Conservation (phyloP, 805 yeast species). For the Yamadazyma nakazawae region DNA sequence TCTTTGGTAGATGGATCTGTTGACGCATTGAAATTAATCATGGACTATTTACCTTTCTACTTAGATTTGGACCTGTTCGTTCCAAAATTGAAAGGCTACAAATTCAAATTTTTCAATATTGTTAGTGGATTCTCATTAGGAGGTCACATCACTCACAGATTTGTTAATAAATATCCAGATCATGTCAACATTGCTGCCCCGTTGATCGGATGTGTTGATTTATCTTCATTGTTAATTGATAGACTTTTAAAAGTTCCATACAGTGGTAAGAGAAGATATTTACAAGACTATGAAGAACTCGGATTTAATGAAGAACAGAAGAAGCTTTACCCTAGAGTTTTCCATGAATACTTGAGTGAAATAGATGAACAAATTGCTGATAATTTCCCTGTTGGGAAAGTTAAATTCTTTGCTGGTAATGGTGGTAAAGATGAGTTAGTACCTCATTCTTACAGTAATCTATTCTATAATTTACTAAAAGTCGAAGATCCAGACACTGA, state of each 20-base stretch:
- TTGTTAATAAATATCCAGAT: conserved; percentile 37
- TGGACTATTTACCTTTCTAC: conserved; percentile 43
- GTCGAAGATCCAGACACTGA: conserved; percentile 23
- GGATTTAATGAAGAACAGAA: conserved; percentile 25
- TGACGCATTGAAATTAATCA: conserved; percentile 41
- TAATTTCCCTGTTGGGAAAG: conserved; percentile 26
- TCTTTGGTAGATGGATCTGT: conserved; percentile 47
- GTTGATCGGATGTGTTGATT: conserved; percentile 48
- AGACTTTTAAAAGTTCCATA: conserved; percentile 28
- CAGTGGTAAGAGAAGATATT: conserved; percentile 13
- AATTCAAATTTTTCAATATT: conserved; percentile 32
- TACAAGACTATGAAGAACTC: conserved; percentile 29
- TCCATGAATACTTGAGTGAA: conserved; percentile 27
- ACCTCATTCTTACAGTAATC: conserved; percentile 28
- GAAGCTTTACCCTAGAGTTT: conserved; percentile 28
- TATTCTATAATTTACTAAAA: conserved; percentile 31
- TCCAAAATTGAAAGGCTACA: conserved; percentile 8
- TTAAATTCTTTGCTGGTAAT: conserved; percentile 35
- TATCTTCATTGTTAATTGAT: conserved; percentile 42
- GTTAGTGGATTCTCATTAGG: conserved; percentile 54
- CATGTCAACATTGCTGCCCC: conserved; percentile 43
- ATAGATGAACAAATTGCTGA: conserved; percentile 33
- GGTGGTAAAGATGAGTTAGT: conserved; percentile 36
- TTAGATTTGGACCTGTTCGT: conserved; percentile 26
- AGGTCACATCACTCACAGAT: conserved; percentile 52